Evolutionary conservation across 2,329 filamentous ascomycete species (phyloP).

Genomic region (Xylariomycetidae sp.): DNA sequence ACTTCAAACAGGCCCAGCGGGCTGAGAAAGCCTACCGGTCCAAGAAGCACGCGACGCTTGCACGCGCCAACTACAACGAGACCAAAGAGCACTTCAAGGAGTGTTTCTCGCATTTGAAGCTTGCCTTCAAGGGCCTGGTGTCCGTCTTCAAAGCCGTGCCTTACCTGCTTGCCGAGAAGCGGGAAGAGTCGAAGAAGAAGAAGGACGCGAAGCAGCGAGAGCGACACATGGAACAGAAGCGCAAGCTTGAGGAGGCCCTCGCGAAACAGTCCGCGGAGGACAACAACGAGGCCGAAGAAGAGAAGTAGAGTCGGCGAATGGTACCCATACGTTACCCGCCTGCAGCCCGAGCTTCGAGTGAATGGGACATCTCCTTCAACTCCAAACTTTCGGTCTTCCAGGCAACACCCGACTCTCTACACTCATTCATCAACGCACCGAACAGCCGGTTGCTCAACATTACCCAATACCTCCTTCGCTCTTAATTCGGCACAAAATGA

Average conservation of each 20-base stretch:
- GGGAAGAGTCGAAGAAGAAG: constrained; percentile 23
- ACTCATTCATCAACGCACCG: neutral
- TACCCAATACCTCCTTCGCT: neutral
- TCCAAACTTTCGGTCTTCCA: no score
- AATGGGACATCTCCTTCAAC: no score
- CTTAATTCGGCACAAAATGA: neutral
- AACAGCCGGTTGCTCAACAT: neutral
- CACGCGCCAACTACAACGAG: constrained; percentile 30
- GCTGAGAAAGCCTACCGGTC: constrained; percentile 35
- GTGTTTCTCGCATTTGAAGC: constrained; percentile 28
- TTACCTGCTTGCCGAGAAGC: constrained; percentile 31
- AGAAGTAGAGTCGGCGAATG: constrained; percentile 2
- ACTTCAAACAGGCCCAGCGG: constrained; percentile 30
- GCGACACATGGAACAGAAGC: constrained; percentile 28
- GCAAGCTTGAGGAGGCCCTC: constrained; percentile 26
- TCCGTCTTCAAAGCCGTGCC: constrained; percentile 26
- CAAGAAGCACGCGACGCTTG: constrained; percentile 32
- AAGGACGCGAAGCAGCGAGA: constrained; percentile 24
- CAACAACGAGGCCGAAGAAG: neutral
- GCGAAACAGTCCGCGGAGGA: constrained; percentile 5
- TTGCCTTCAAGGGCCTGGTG: constrained; percentile 26
- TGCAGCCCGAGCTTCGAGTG: no score
- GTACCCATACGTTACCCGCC: neutral
- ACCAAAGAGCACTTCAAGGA: constrained; percentile 33
- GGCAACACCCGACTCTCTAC: neutral